Evolutionary conservation across 1,139 yeast genomes (phyloP).

Genomic region (Eremothecium gossypii): DNA sequence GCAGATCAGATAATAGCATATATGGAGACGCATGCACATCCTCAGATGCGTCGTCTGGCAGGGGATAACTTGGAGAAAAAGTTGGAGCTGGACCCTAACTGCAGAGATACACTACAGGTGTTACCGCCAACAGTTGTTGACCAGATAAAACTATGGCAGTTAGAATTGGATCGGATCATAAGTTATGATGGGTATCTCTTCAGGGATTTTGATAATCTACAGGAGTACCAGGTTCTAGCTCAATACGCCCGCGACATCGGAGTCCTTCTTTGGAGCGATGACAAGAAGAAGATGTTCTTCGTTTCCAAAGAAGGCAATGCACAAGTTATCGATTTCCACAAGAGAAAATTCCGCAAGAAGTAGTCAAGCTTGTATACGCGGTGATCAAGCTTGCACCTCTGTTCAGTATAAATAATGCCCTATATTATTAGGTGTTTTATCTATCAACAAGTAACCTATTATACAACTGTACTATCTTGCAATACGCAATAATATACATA

Average conservation of each 20-base stretch:
- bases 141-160: slow-evolving; percentile 91
- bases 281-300: slow-evolving; percentile 58
- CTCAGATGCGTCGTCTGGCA: slow-evolving; percentile 72
- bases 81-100: slow-evolving; percentile 49
- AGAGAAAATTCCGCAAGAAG: slow-evolving; percentile 37
- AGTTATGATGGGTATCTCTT: slow-evolving; percentile 82
- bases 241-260: slow-evolving; percentile 87
- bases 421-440: slow-evolving; percentile 13
- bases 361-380: background rate
- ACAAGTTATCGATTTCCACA: slow-evolving; percentile 81
- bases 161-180: slow-evolving; percentile 86
- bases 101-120: slow-evolving; percentile 52
- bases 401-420: slow-evolving; percentile 6
- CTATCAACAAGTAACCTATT: slow-evolving; percentile 13
- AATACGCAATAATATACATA: slow-evolving; percentile 6
- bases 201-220: slow-evolving; percentile 70
- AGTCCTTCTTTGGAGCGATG: slow-evolving; percentile 77
- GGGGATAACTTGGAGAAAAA: slow-evolving; percentile 60
- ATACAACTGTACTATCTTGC: slow-evolving; percentile 14
- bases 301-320: slow-evolving; percentile 78
- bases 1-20: slow-evolving; percentile 91
- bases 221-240: slow-evolving; percentile 65
- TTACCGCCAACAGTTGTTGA: slow-evolving; percentile 94
- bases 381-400: background rate
- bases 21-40: slow-evolving; percentile 86